Percentiles rank a stretch among this genome's conserved stretches.
Conservation (phyloP, 805 yeast species). For the Metschnikowia henanensis region DNA sequence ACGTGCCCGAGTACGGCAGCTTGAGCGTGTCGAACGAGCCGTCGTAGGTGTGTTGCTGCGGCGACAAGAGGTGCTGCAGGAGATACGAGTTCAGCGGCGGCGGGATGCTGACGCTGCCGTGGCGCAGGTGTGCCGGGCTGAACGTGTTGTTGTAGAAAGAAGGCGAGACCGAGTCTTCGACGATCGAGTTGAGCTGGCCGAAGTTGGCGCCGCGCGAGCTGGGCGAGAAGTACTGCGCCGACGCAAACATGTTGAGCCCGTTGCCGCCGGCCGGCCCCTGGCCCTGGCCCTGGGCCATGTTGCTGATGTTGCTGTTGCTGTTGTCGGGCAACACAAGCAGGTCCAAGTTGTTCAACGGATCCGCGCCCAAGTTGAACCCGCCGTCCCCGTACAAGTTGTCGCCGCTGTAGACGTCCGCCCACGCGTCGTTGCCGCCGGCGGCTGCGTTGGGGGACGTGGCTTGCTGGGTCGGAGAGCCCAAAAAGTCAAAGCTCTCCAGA, state of each 20-base stretch:
- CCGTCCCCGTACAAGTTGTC: slow-evolving; percentile 11
- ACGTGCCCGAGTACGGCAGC: slow-evolving; percentile 32
- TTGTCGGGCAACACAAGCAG: slow-evolving; percentile 38
- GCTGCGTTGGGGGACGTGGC: slow-evolving; percentile 9
- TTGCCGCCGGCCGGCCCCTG: background rate
- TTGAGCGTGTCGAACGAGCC: slow-evolving; percentile 36
- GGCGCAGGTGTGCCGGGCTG: slow-evolving; percentile 33
- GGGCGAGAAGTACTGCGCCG: slow-evolving; percentile 44
- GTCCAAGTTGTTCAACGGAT: slow-evolving; percentile 29
- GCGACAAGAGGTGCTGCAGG: slow-evolving; percentile 39
- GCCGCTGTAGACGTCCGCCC: slow-evolving; percentile 3
- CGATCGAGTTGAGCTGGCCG: slow-evolving; percentile 32
- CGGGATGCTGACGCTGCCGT: slow-evolving; percentile 33
- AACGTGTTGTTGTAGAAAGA: slow-evolving; percentile 21
- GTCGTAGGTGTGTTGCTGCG: slow-evolving; percentile 26
- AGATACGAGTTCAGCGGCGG: slow-evolving; percentile 30
- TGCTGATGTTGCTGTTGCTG: slow-evolving; percentile 10
- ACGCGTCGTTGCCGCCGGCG: slow-evolving; percentile 4
- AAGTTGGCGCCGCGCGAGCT: slow-evolving; percentile 26
- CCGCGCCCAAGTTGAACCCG: slow-evolving; percentile 7
- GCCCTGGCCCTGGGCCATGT: background rate
- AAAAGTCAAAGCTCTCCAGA: slow-evolving; percentile 19
- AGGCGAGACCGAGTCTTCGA: slow-evolving; percentile 26
- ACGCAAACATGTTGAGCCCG: slow-evolving; percentile 25
- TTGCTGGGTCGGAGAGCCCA: slow-evolving; percentile 18